Evolutionary conservation across 441 rosid genomes (phyloP).

Genomic region (Dalechampia spathulata): DNA sequence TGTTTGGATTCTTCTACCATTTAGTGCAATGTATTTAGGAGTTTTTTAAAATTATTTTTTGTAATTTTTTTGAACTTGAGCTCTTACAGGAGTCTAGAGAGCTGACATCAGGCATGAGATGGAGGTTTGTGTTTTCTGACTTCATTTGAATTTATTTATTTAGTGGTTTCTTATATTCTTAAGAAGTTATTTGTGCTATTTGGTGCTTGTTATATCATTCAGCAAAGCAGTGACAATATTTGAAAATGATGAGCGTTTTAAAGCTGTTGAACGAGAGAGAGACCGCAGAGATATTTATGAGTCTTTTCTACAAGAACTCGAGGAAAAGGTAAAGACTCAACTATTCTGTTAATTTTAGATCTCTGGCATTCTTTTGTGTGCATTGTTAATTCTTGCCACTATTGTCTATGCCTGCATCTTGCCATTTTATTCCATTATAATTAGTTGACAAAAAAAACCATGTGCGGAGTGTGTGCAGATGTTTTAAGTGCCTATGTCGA

Average conservation of each 20-base stretch:
- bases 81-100: constrained; percentile 66
- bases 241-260: constrained; percentile 91
- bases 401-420: background rate
- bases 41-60: background rate
- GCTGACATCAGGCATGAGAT: constrained; percentile 65
- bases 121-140: constrained; percentile 58
- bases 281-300: constrained; percentile 90
- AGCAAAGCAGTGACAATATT: constrained; percentile 79
- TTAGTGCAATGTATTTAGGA: background rate
- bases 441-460: no score
- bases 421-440: no score
- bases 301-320: constrained; percentile 74
- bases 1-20: constrained; percentile 5
- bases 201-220: constrained; percentile 14
- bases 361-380: background rate
- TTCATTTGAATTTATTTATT: constrained; percentile 1
- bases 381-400: background rate
- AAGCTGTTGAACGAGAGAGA: constrained; percentile 82
- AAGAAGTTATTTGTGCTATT: constrained; percentile 11
- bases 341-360: background rate
- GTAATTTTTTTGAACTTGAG: no score
- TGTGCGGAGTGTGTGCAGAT: no score
- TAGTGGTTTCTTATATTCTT: constrained; percentile 15
- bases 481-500: background rate
- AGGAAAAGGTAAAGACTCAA: constrained; percentile 55